Evolutionary conservation across 2,329 filamentous ascomycete species (phyloP), one percentile per base, ranked within the genome.

Genomic region (Arthrobotrys conoides): DNA sequence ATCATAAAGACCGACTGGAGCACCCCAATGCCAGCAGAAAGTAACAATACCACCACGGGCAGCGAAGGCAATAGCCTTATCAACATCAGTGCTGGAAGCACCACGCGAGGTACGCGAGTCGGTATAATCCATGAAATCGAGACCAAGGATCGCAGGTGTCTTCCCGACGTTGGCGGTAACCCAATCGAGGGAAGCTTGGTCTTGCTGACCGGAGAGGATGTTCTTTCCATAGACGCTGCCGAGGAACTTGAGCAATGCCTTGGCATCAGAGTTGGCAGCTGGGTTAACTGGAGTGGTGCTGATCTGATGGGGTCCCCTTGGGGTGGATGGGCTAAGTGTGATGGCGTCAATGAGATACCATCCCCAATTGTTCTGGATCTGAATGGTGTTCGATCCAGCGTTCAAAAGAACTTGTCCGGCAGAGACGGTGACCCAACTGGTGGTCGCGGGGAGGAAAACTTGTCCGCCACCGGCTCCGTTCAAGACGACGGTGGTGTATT

Each of bases 121-220:
- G 16, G 84, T 85, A 83, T 88, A 87, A 78, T 88, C 87, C 83
- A 87, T 87, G 18, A 88, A 80, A 77, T 87, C 87, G 5, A 86
- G 81, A 0, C 85, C 84, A 1, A 87, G 82, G 9, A 87, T 83
- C 0, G 86, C 87, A 0, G 87, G 87, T 0, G 85, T 86, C 83
- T 87, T 87, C 79, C 86, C 86, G 0, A 86, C 83, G 64, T 86
- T 86, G 41, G 83, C 59, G 1, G 83, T 83, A 10, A 87, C 83
- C 85, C 85, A 87, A 75, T 86, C 83, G 14, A 86, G 82, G 41
- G 83, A 85, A 4, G 82, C 81, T 20, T 85, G 84, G 24, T 87
- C 86, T 65, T 87, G 86, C 81, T 88, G 87, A 2, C 87, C 87
- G 0, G 86, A 87, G 36, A 88, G 84, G 51, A 87, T 87, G 33